Base-by-base conservation (phyloP, 169 alveolate species). In the Babesia microti region DNA sequence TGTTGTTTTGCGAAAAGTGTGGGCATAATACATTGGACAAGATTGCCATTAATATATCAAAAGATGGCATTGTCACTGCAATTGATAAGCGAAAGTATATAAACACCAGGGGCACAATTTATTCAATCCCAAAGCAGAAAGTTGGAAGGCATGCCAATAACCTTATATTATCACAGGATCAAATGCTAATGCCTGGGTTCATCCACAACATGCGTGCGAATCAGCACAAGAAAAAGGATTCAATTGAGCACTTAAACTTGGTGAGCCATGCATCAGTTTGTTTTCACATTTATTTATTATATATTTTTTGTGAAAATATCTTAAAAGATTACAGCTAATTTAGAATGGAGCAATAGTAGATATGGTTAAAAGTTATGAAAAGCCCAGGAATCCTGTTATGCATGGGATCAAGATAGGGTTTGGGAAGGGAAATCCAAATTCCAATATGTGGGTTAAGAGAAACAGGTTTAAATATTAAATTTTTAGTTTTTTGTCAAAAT, bases 11-110 rank as follows among this genome's bases (percentile, higher is more conserved):
- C 47, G 66, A 79, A 12, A 81, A 84, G 24, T 88, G 95, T 49
- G 95, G 95, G 4, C 78, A 83, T 51, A 88, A 85, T 28, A 88
- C 91, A 7, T 69, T 88, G 11, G 76, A 65, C 39, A 21, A 65
- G 9, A 70, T 65, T 36, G 65, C 76, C 11, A 14, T 65, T 32
- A 47, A 43, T 33, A 66, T 65, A 12, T 57, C 53, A 44, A 27
- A 60, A 7, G 58, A 65, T 27, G 68, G 70, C 17, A 35, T 35
- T 28, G 57, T 65, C 18, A 27, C 44, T 14, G 76, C 52, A 24
- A 65, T 41, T 57, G 76, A 65, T 56, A 65, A 68, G 6, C 50
- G 76, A n/a, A 29, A 36, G 21, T 65, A 70, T 74, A 48, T 71
- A 28, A 67, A 78, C 72, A 68, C 70, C 49, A 41, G 87, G 60